Evolutionary conservation across 176 grass and related monocot genomes (phyloP), one percentile per base, ranked within the genome.

Genomic region (Oryza punctata): DNA sequence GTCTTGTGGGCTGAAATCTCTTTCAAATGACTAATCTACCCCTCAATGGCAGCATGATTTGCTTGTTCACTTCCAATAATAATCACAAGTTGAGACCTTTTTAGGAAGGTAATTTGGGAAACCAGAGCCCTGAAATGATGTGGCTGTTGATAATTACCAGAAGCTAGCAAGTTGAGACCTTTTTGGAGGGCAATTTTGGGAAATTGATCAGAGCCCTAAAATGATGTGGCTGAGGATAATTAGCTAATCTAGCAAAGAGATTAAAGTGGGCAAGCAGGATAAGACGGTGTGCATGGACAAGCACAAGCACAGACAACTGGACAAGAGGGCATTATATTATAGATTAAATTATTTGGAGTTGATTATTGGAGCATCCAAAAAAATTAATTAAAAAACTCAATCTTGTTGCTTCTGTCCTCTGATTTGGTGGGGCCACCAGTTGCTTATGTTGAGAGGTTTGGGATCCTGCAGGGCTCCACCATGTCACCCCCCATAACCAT

Each of bases 191-290:
- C n/a, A 70, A 70, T 24, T 43, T 40, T 5, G 37, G 37, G 37
- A 14, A 41, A 70, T 10, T 19, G 7, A 37, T 15, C 19, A 24
- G 3, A 12, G 54, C 54, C 54, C 21, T 13, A 0, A 41, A 70
- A 23, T 38, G 18, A 38, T 69, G 50, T 69, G 32, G 67, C 67
- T 70, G 67, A 6, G 67, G 67, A 70, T 70, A 4, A 69, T 69
- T 38, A 69, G 8, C 16, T 52, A 14, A 14, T 46, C 44, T 46
- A 14, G 44, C 12, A 12, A 63, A 23, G 2, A 67, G 1, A 16
- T 10, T 19, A 12, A 70, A 70, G 30, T 37, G 29, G 54, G 7
- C 19, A 23, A 24, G 19, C 0, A 23, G 68, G 68, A 43, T 70
- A 70, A 70, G 68, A n/a, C 12, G 24, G 35, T 3, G 2, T 43